These are phyloP conservation scores for Heritiera littoralis DNA, from an alignment of 345 rosid species.

Conservation along the genomic window DNA sequence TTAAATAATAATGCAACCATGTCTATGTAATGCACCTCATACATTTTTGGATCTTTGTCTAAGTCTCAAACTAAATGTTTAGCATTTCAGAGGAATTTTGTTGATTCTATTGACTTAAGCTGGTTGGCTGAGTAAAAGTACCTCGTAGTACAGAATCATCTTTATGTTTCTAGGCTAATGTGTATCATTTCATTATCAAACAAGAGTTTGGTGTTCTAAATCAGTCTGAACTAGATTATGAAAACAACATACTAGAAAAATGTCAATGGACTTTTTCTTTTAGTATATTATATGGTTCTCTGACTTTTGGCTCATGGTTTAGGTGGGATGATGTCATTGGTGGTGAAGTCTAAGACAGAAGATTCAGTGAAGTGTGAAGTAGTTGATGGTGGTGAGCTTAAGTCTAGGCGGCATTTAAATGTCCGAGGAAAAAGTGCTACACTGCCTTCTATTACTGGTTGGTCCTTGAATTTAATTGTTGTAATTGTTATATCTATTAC, in stretches of 20 bases:
- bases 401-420: constrained; percentile 94
- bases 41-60: background rate
- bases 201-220: background rate
- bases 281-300: constrained; percentile 9
- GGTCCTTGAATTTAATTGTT: constrained; percentile 20
- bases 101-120: background rate
- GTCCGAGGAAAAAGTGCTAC: constrained; percentile 99
- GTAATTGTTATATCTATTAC: background rate
- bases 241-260: background rate
- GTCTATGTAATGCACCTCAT: background rate
- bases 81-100: background rate
- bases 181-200: constrained; percentile 9
- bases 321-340: constrained; percentile 97
- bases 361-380: constrained; percentile 95
- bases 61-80: background rate
- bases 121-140: background rate
- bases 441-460: constrained; percentile 95
- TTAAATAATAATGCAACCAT: background rate
- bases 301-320: constrained; percentile 20
- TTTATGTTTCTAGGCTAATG: background rate
- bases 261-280: background rate
- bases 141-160: background rate
- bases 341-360: constrained; percentile 89
- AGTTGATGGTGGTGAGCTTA: constrained; percentile 98
- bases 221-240: background rate